Evolutionary conservation across 129 eudicot species (phyloP), one percentile per base, ranked within the genome.

Genomic region (Smallanthus sonchifolius): DNA sequence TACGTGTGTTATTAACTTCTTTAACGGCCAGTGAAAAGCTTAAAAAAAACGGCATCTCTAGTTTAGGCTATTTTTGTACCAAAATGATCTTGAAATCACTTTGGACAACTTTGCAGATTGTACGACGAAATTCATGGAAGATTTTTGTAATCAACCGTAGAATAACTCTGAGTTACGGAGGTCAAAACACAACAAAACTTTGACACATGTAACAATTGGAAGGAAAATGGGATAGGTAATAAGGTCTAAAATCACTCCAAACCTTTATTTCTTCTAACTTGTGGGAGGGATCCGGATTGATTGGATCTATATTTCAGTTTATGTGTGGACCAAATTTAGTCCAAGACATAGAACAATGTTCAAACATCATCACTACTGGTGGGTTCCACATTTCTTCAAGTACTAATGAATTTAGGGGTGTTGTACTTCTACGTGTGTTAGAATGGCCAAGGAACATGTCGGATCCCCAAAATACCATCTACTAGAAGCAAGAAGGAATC

Each of bases 371-470:
- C 82, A 63, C 34, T 54, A 7, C 24, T 17, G 67, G 48, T 77
- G 34, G 43, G 52, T 65, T 39, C 73, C 28, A 38, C 16, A 56
- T 76, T 43, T 76, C 80, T 38, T 60, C 9, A 55, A 28, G 72
- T 15, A n/a, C 49, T 14, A 4, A 14, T 15, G 3, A n/a, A n/a
- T n/a, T n/a, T n/a, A n/a, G n/a, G n/a, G n/a, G n/a, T n/a, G 19
- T 70, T 17, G 20, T 47, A 62, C 15, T 30, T 70, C 20, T 38
- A 49, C 68, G 83, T 17, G 47, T 17, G 60, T 77, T 64, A 75
- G 67, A 81, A 95, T 95, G 99, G 96, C 83, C 17, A 95, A 80
- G 75, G 96, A 91, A 36, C 76, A 78, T 67, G 73, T 38, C 65
- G 97, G 90, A 80, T 91, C 97, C 15, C 85, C 67, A 13, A 61